Conservation (phyloP, 176 grass and related monocot species). For the Oryza australiensis region DNA sequence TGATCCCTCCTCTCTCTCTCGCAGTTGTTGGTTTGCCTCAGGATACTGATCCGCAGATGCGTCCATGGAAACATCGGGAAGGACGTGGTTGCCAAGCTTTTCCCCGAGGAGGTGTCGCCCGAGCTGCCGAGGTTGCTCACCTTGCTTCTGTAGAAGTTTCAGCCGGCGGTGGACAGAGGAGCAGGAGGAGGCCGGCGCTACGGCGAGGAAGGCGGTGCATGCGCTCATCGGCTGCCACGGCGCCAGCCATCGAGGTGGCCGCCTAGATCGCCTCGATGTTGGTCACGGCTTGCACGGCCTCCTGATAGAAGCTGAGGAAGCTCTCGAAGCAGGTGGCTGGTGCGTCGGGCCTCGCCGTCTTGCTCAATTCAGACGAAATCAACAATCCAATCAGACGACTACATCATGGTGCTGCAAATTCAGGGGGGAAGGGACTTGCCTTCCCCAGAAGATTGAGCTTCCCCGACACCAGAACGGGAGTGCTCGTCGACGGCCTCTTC, state of each 20-base stretch:
- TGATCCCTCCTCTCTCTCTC: not conserved
- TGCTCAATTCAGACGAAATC: slow-evolving; percentile 56
- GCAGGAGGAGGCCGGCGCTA: no score
- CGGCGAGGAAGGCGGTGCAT: no score
- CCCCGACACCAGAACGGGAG: slow-evolving; percentile 56
- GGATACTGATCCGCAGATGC: slow-evolving; percentile 68
- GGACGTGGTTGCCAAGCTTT: slow-evolving; percentile 73
- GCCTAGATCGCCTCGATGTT: slow-evolving; percentile 83
- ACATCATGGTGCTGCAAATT: no score
- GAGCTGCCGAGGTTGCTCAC: slow-evolving; percentile 80
- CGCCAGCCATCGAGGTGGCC: slow-evolving; percentile 59
- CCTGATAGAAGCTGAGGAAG: slow-evolving; percentile 85
- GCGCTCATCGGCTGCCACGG: slow-evolving; percentile 28
- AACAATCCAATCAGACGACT: not conserved
- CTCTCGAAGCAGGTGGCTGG: slow-evolving; percentile 71
- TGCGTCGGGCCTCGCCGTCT: slow-evolving; percentile 56
- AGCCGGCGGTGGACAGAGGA: no score
- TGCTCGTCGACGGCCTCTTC: slow-evolving; percentile 35
- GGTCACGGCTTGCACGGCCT: slow-evolving; percentile 65
- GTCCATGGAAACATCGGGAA: slow-evolving; percentile 57
- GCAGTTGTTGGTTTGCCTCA: slow-evolving; percentile 85
- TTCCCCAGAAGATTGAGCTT: slow-evolving; percentile 74
- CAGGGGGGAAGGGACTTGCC: slow-evolving; percentile 47
- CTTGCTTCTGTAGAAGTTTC: slow-evolving; percentile 91
- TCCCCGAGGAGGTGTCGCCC: slow-evolving; percentile 61